Evolutionary conservation across 2,329 filamentous ascomycete species (phyloP).

Genomic region (Aspergillus aculeatus): DNA sequence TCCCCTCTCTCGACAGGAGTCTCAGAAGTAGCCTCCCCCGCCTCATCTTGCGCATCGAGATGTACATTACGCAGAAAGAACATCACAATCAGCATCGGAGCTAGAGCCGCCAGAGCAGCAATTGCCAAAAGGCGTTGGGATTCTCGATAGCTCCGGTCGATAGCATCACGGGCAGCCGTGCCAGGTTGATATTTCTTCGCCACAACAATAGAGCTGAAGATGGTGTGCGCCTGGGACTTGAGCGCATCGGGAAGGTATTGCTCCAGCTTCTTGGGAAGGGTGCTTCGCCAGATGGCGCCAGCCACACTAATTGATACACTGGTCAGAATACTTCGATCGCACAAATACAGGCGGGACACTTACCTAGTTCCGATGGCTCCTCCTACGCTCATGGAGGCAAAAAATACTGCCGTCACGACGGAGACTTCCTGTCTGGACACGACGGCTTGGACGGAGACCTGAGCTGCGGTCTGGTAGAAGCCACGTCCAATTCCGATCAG

Average conservation of each 20-base stretch:
- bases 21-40: background rate
- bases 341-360: background rate
- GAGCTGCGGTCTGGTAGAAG: slow-evolving; percentile 35
- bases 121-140: slow-evolving; percentile 22
- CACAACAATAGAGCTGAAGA: slow-evolving; percentile 22
- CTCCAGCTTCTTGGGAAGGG: slow-evolving; percentile 18
- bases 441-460: slow-evolving; percentile 38
- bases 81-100: slow-evolving; percentile 23
- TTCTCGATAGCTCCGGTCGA: slow-evolving; percentile 23
- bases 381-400: slow-evolving; percentile 34
- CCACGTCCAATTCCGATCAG: slow-evolving; percentile 37
- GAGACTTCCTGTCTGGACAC: slow-evolving; percentile 37
- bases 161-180: slow-evolving; percentile 14
- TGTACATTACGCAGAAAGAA: slow-evolving; percentile 24
- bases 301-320: slow-evolving; percentile 22
- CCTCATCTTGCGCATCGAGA: slow-evolving; percentile 15
- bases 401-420: slow-evolving; percentile 39
- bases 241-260: slow-evolving; percentile 21
- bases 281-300: slow-evolving; percentile 40
- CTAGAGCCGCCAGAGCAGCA: slow-evolving; percentile 16
- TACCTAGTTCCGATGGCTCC: slow-evolving; percentile 36
- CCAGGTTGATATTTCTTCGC: slow-evolving; percentile 19
- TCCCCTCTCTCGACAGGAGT: background rate
- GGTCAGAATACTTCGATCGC: background rate
- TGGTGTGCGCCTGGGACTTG: slow-evolving; percentile 18